These are phyloP conservation scores for Petunia axillaris DNA, from an alignment of 257 asterid species.

Conservation along the genomic window DNA sequence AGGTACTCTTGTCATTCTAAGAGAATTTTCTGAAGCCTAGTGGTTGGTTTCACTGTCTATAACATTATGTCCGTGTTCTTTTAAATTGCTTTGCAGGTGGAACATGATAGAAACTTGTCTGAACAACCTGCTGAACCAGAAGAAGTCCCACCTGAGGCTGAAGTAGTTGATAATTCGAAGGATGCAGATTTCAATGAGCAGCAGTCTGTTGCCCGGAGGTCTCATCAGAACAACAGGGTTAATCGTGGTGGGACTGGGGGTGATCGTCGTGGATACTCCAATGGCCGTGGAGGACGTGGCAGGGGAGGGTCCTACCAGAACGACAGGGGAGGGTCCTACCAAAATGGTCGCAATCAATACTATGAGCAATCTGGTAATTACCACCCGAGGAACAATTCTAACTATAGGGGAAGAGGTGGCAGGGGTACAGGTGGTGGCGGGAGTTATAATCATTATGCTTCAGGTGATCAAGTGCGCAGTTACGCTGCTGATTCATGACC, in stretches of 20 bases:
- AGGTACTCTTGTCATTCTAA: constrained; percentile 43
- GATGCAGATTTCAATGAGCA: constrained; percentile 53
- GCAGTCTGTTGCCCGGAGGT: constrained; percentile 43
- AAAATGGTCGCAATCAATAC: constrained; percentile 58
- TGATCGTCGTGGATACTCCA: constrained; percentile 57
- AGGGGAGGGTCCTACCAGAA: constrained; percentile 64
- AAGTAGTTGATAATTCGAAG: constrained; percentile 41
- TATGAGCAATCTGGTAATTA: constrained; percentile 65
- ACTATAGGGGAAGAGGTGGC: constrained; percentile 73
- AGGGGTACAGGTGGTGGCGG: constrained; percentile 60
- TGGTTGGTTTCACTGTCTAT: not conserved
- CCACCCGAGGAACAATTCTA: constrained; percentile 52
- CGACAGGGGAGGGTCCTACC: constrained; percentile 60
- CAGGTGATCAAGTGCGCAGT: constrained; percentile 39
- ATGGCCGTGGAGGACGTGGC: constrained; percentile 72
- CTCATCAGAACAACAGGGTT: constrained; percentile 59
- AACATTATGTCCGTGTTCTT: not conserved
- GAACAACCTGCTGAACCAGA: constrained; percentile 49
- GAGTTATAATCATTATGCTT: constrained; percentile 40
- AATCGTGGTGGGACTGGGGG: constrained; percentile 56
- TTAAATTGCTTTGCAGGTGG: constrained; percentile 38
- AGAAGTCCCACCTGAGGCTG: constrained; percentile 35
- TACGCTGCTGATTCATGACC: constrained; percentile 52
- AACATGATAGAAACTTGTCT: constrained; percentile 40
- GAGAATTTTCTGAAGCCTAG: not conserved